These are phyloP conservation scores for Solanum clarkiae DNA, from an alignment of 257 asterid genomes.

Conservation along the genomic window DNA sequence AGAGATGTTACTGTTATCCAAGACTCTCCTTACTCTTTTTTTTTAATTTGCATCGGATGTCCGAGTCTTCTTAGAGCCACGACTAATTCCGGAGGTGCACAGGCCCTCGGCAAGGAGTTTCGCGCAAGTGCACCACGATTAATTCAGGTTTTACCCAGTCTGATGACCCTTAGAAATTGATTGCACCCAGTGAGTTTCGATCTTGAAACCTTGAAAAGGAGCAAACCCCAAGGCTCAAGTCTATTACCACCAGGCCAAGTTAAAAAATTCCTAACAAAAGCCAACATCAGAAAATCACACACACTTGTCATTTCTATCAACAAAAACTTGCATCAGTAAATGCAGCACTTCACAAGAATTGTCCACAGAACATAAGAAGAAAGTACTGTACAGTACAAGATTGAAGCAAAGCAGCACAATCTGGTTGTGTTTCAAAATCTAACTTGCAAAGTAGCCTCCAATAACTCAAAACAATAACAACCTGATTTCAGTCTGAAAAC, in stretches of 20 bases:
- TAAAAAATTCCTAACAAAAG: not conserved
- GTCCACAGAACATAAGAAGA: not conserved
- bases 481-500: not conserved
- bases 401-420: not conserved
- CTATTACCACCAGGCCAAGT: too few species aligned
- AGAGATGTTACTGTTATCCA: not conserved
- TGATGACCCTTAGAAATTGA: too few species aligned
- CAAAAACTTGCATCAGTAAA: not conserved
- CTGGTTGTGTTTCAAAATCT: not conserved
- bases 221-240: too few species aligned
- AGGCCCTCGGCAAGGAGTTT: too few species aligned
- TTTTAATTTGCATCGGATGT: too few species aligned
- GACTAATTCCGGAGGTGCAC: too few species aligned
- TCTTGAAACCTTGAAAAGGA: too few species aligned
- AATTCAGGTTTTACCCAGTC: too few species aligned
- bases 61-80: too few species aligned
- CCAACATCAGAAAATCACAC: not conserved
- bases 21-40: too few species aligned
- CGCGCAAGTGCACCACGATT: too few species aligned
- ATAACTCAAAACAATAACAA: not conserved
- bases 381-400: not conserved
- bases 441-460: not conserved
- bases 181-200: too few species aligned
- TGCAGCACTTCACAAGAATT: not conserved
- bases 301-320: not conserved